phyloP scores from a whole-genome alignment of 129 eudicot species.

The Ambrosia trifida region DNA sequence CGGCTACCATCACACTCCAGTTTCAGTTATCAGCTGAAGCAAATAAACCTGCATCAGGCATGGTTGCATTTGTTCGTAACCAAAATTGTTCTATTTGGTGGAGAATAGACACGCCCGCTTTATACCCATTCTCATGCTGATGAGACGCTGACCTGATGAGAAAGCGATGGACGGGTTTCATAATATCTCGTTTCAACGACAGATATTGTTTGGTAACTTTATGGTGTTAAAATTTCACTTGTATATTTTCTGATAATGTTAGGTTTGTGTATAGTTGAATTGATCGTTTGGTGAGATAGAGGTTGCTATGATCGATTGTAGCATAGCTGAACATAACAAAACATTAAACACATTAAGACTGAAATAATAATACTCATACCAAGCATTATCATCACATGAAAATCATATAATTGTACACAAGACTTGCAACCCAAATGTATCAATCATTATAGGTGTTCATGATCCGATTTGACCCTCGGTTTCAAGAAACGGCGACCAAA shows the following conservation, averaged over 20 bases:
- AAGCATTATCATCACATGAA: no score
- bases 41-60: neutral
- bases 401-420: no score
- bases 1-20: neutral
- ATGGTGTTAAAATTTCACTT: neutral
- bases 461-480: no score
- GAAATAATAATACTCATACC: no score
- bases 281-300: neutral
- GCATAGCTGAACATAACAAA: no score
- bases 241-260: neutral
- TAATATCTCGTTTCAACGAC: neutral
- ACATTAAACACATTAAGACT: no score
- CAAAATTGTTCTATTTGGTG: neutral
- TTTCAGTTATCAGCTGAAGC: neutral
- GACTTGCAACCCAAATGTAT: no score
- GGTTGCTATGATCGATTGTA: no score
- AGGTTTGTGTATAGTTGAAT: neutral
- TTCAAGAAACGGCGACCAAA: no score
- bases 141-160: neutral
- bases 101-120: neutral
- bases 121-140: neutral
- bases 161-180: no score
- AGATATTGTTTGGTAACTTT: neutral
- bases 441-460: no score
- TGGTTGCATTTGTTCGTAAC: neutral